These are phyloP conservation scores for Castanea mollissima DNA, from an alignment of 306 rosid genomes.

Conservation along the genomic window DNA sequence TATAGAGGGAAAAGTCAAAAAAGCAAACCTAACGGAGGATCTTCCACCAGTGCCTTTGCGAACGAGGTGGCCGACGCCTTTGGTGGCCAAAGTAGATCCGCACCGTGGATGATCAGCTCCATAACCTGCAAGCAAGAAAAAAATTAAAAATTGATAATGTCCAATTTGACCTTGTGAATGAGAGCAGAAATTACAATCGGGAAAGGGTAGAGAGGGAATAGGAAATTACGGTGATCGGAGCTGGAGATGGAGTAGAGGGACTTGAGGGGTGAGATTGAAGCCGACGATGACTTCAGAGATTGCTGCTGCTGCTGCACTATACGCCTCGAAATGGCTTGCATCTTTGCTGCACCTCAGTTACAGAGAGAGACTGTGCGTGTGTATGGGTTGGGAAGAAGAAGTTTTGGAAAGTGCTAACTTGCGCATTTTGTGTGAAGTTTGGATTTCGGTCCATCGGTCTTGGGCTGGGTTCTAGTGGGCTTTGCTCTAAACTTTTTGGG, in stretches of 20 bases:
- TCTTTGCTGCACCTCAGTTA: slow-evolving; percentile 38
- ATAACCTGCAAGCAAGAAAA: slow-evolving; percentile 39
- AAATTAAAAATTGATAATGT: background rate
- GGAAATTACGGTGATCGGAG: slow-evolving; percentile 50
- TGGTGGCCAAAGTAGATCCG: slow-evolving; percentile 66
- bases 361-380: background rate
- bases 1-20: background rate
- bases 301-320: slow-evolving; percentile 39
- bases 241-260: slow-evolving; percentile 59
- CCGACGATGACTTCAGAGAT: slow-evolving; percentile 40
- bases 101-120: slow-evolving; percentile 62
- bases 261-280: slow-evolving; percentile 46
- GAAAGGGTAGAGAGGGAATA: slow-evolving; percentile 1
- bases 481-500: too few relatives aligned
- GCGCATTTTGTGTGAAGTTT: slow-evolving; percentile 2
- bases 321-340: slow-evolving; percentile 84
- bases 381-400: background rate
- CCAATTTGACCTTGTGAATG: background rate
- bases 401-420: slow-evolving; percentile 4
- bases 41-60: slow-evolving; percentile 99
- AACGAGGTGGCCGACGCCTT: slow-evolving; percentile 83
- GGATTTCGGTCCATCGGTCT: slow-evolving; percentile 20
- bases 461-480: background rate
- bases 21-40: slow-evolving; percentile 83
- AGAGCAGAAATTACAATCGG: background rate